Percentiles rank a stretch among this genome's conserved stretches.
phyloP scores from a whole-genome alignment of 257 asterid genomes.

The Coffea canephora region DNA sequence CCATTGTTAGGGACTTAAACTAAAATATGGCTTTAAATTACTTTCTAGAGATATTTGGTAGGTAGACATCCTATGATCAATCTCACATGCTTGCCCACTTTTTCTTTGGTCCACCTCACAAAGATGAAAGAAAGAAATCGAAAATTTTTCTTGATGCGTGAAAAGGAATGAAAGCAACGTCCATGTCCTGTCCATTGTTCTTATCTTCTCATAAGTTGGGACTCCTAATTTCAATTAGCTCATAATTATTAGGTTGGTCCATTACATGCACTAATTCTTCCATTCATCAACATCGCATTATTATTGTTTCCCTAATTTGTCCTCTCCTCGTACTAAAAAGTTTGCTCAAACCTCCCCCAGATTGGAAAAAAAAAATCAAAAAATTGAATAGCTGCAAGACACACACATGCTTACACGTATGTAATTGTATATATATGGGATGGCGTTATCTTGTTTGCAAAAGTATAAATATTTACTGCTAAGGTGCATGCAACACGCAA shows the following conservation, averaged over 20 bases:
- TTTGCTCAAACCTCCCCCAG: no score
- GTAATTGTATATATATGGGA: no score
- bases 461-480: no score
- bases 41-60: not conserved
- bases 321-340: no score
- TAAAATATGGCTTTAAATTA: not conserved
- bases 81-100: not conserved
- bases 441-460: no score
- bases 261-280: no score
- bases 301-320: no score
- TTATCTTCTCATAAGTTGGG: not conserved
- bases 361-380: not conserved
- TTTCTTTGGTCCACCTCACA: not conserved
- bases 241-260: not conserved
- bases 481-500: no score
- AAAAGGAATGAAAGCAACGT: slow-evolving; percentile 7
- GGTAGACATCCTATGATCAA: not conserved
- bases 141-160: not conserved
- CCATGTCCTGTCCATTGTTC: not conserved
- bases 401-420: not conserved
- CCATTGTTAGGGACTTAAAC: no score
- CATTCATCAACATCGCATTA: no score
- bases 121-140: no score
- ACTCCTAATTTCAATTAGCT: not conserved
- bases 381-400: not conserved